phyloP scores from a whole-genome alignment of 176 grass and related monocot genomes.

The Sorghum bicolor region DNA sequence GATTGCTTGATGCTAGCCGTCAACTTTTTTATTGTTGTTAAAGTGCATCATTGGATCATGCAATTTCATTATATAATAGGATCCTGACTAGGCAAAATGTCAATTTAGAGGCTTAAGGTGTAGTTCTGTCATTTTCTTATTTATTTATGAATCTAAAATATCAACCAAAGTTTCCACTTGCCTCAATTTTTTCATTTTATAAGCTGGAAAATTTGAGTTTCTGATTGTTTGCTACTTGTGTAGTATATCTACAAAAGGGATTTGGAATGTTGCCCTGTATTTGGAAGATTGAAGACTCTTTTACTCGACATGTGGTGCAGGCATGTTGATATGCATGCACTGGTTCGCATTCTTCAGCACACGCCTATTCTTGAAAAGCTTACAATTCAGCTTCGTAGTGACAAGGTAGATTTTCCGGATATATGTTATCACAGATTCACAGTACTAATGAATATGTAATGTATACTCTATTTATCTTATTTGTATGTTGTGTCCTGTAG shows the following conservation, averaged over 20 bases:
- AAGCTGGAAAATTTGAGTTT: background rate
- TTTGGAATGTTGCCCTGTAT: background rate
- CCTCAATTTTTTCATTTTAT: background rate
- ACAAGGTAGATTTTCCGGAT: background rate
- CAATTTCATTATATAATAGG: background rate
- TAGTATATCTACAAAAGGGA: constrained; percentile 6
- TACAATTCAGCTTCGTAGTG: background rate
- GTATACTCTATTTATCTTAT: background rate
- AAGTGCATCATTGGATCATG: background rate
- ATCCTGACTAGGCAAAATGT: background rate
- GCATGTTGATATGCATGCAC: background rate
- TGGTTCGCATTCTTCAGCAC: background rate
- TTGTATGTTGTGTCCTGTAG: background rate
- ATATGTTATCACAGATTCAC: background rate
- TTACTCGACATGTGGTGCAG: background rate
- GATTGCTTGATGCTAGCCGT: background rate
- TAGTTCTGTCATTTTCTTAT: background rate
- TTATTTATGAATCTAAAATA: background rate
- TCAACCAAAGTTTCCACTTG: background rate
- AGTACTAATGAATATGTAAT: background rate
- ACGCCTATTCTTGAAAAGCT: constrained; percentile 2
- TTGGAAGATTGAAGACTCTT: constrained; percentile 6
- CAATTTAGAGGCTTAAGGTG: background rate
- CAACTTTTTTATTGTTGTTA: background rate
- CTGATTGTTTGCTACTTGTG: background rate